Evolutionary conservation across 2,329 filamentous ascomycete genomes (phyloP).

Genomic region (Plectosphaerella sp.): DNA sequence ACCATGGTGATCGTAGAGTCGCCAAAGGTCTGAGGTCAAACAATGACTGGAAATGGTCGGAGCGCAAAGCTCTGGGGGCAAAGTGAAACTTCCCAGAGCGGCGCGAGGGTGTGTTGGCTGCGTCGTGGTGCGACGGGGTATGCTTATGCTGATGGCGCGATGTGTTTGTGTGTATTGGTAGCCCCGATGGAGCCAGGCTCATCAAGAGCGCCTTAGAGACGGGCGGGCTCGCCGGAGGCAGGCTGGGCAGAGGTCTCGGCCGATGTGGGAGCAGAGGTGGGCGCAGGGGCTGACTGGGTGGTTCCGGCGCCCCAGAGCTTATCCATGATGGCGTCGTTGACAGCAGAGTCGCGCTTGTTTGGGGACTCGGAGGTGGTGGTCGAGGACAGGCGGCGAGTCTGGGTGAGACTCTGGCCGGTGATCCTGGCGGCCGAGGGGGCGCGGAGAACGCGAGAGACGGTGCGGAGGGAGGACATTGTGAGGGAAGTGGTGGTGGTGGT

Average conservation of each 20-base stretch:
- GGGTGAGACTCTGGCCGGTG: background rate
- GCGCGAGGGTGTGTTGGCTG: too few relatives aligned
- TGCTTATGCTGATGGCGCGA: too few relatives aligned
- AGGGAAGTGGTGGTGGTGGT: background rate
- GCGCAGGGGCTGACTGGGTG: background rate
- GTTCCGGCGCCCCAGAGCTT: conserved; percentile 1
- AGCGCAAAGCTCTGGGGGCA: too few relatives aligned
- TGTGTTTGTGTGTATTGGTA: too few relatives aligned
- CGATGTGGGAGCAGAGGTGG: background rate
- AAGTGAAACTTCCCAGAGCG: too few relatives aligned
- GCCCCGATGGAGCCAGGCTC: too few relatives aligned
- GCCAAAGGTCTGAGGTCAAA: too few relatives aligned
- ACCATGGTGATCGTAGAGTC: too few relatives aligned
- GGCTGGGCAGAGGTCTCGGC: background rate
- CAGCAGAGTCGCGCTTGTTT: background rate
- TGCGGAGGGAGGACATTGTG: background rate
- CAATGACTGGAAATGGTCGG: too few relatives aligned
- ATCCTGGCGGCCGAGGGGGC: background rate
- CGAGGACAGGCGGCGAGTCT: background rate
- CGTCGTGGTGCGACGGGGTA: too few relatives aligned
- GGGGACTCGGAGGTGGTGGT: background rate
- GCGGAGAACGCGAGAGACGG: background rate
- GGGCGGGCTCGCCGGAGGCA: background rate
- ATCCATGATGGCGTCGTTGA: conserved; percentile 2
- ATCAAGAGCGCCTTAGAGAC: background rate